These are phyloP conservation scores for Anthracocystis walkeri DNA, from an alignment of 1,284 basidiomycete species.

Conservation along the genomic window DNA sequence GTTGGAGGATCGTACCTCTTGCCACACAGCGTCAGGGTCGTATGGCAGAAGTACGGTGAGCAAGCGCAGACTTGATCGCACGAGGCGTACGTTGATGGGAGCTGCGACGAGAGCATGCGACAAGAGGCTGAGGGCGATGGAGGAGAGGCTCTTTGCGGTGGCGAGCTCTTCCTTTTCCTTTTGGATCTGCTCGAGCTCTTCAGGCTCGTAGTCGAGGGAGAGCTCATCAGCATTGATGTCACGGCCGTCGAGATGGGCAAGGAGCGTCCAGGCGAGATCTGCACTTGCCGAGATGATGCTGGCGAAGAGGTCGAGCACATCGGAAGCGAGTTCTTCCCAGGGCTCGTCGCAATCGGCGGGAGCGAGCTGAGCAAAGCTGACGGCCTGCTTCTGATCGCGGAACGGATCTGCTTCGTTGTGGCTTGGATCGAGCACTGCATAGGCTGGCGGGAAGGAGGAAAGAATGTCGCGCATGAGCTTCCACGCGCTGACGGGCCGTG, in stretches of 20 bases:
- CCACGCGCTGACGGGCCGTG: conserved; percentile 80
- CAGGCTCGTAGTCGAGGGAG: conserved; percentile 47
- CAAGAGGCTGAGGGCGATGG: conserved; percentile 84
- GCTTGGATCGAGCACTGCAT: conserved; percentile 3
- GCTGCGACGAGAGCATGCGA: conserved; percentile 79
- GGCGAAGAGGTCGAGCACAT: conserved; percentile 81
- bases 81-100: conserved; percentile 75
- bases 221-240: conserved; percentile 44
- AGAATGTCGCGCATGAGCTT: conserved; percentile 81
- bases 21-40: conserved; percentile 84
- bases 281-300: conserved; percentile 80
- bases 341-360: conserved; percentile 36
- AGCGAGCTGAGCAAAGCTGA: conserved; percentile 46
- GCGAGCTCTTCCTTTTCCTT: conserved; percentile 52
- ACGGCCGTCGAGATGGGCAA: conserved; percentile 75
- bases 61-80: conserved; percentile 82
- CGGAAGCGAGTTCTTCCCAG: conserved; percentile 75
- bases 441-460: conserved; percentile 73
- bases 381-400: conserved; percentile 40
- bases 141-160: conserved; percentile 73
- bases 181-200: conserved; percentile 48
- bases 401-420: conserved; percentile 33
- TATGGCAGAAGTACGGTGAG: conserved; percentile 81
- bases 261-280: conserved; percentile 76
- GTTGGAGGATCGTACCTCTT: conserved; percentile 82